A percentile compares a stretch with the other conserved stretches of the same genome.
These are phyloP conservation scores for Epichloe sibirici DNA, from an alignment of 2,329 filamentous ascomycete genomes.

Conservation along the genomic window DNA sequence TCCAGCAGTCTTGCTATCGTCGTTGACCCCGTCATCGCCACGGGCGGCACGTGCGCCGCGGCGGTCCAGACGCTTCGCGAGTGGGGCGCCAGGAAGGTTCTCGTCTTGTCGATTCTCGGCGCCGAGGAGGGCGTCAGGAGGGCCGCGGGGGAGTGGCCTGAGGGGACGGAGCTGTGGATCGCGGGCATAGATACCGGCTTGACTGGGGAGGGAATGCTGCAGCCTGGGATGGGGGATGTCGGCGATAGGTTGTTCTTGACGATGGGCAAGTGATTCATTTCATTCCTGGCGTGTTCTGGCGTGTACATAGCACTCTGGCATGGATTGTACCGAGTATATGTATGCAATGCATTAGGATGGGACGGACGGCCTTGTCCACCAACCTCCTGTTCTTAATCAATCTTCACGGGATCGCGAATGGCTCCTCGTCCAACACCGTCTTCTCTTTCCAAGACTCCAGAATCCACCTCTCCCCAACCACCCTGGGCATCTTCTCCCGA, in stretches of 20 bases:
- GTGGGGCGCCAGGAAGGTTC: conserved; percentile 77
- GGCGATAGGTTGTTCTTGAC: conserved; percentile 85
- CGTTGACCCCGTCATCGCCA: conserved; percentile 87
- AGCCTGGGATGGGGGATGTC: conserved; percentile 80
- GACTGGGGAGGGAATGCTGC: conserved; percentile 76
- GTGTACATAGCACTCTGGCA: no score
- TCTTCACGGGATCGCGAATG: conserved; percentile 25
- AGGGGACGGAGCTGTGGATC: conserved; percentile 68
- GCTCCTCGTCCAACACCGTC: conserved; percentile 71
- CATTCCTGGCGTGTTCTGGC: not conserved
- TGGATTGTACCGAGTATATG: no score
- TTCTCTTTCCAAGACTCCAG: conserved; percentile 67
- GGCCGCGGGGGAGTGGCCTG: conserved; percentile 69
- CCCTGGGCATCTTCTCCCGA: conserved; percentile 45
- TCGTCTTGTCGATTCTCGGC: conserved; percentile 65
- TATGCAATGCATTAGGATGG: no score
- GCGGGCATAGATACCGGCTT: conserved; percentile 66
- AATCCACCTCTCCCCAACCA: conserved; percentile 63
- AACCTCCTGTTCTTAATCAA: not conserved
- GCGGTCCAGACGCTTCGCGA: conserved; percentile 82
- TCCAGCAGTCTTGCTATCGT: conserved; percentile 58
- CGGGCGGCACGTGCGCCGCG: conserved; percentile 77
- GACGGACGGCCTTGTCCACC: no score
- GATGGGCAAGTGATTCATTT: conserved; percentile 13
- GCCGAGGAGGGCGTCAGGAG: conserved; percentile 56